Evolutionary conservation across 345 rosid species (phyloP).

Genomic region (Kernera saxatilis): DNA sequence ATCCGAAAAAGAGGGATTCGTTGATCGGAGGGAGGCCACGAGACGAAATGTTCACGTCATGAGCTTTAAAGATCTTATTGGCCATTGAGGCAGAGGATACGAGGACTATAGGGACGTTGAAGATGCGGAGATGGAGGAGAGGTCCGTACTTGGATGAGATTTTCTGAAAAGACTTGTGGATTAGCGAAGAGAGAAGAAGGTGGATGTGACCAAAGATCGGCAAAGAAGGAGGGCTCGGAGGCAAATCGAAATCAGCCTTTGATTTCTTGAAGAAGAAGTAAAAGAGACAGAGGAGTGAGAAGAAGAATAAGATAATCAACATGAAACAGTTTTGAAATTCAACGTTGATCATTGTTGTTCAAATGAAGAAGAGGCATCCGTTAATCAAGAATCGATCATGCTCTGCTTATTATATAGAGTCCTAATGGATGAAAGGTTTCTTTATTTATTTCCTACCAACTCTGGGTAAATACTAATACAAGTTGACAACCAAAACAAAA

Average conservation of each 20-base stretch:
- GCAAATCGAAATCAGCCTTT: background rate
- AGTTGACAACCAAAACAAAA: too few relatives aligned
- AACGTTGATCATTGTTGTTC: background rate
- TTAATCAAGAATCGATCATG: background rate
- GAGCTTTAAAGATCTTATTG: background rate
- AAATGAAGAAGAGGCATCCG: background rate
- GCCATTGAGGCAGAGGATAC: background rate
- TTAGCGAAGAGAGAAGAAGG: background rate
- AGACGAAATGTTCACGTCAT: background rate
- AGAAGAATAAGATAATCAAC: background rate
- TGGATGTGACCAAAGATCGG: slow-evolving; percentile 1
- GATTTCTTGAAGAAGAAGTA: background rate
- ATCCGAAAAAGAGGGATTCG: background rate
- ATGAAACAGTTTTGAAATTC: background rate
- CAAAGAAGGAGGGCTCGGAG: slow-evolving; percentile 3
- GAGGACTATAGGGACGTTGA: background rate
- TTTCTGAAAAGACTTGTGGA: slow-evolving; percentile 1
- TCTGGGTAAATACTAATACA: too few relatives aligned
- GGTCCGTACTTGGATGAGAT: slow-evolving; percentile 3
- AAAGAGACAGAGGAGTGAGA: background rate
- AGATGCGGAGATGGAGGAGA: background rate
- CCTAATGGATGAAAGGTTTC: background rate
- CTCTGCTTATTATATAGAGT: background rate
- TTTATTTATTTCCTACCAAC: too few relatives aligned
- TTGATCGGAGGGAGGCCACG: background rate